Evolutionary conservation across 2,329 filamentous ascomycete species (phyloP), one percentile per base, ranked within the genome.

Genomic region (Aspergillus calidoustus): DNA sequence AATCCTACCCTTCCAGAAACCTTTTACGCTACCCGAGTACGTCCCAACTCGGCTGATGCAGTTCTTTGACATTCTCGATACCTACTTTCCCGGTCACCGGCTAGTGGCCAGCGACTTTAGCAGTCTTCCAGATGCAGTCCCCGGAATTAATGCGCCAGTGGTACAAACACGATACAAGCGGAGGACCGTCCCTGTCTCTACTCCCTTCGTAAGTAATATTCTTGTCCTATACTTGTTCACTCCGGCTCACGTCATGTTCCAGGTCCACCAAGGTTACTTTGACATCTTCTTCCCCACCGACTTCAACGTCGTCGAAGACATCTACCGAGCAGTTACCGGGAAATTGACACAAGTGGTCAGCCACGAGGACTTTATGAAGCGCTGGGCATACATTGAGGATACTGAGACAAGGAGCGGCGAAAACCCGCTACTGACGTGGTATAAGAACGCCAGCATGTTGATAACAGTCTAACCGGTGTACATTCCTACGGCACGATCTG

Each of bases 281-380:
- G 96, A 99, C 75, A 97, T 99, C 71, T 89, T 99, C 74, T 99
- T 99, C 80, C 95, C 95, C 0, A 99, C 95, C 11, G 91, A 99
- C 78, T 99, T 99, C 75, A 84, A 86, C 65, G 89, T 96, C 68
- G 90, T 95, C 78, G 93, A 98, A 78, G 89, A 92, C 70, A 88
- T 98, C 69, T 99, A 99, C 80, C 89, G 92, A 59, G 92, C 92
- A 64, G 88, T 98, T 70, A 99, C 95, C 0, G 94, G 94, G 34
- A 95, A 96, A 75, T 82, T 98, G 70, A 97, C 93, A 2, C 86
- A 90, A 55, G 91, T 96, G 55, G 86, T 89, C 75, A 88, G 89
- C 43, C 95, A 99, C 72, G 92, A 94, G 74, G 91, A 96, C 67
- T 99, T 98, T 74, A 88, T 99, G 85, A 84, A 84, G 57, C 86